Conservation (phyloP, 2,329 filamentous ascomycete genomes). For the Malbranchea zuffiana region DNA sequence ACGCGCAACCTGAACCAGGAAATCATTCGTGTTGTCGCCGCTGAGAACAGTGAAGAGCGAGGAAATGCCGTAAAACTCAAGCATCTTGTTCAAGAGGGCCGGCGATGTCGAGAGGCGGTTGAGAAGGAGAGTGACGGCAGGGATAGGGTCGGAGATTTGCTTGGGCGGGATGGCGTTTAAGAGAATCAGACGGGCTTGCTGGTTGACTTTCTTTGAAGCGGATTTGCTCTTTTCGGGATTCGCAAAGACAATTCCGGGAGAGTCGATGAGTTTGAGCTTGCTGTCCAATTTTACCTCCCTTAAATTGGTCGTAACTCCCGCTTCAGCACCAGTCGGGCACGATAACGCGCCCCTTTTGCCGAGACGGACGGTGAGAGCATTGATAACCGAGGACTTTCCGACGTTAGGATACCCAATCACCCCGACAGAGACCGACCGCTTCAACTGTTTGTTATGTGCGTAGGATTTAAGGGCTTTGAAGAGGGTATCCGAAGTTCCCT, state of each 20-base stretch:
- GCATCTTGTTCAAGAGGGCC: conserved; percentile 65
- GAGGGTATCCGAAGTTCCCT: conserved; percentile 72
- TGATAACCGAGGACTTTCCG: conserved; percentile 93
- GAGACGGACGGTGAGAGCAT: conserved; percentile 71
- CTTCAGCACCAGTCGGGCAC: conserved; percentile 82
- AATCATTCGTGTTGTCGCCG: conserved; percentile 75
- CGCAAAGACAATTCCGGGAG: conserved; percentile 88
- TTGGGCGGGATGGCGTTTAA: conserved; percentile 88
- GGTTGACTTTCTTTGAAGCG: conserved; percentile 53
- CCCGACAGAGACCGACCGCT: conserved; percentile 80
- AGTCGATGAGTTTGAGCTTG: conserved; percentile 87
- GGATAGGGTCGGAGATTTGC: conserved; percentile 85
- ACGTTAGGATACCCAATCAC: conserved; percentile 95
- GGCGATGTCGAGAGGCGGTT: conserved; percentile 63
- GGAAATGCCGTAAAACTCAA: conserved; percentile 73
- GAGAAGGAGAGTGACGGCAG: conserved; percentile 75
- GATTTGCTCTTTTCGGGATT: conserved; percentile 48
- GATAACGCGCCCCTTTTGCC: conserved; percentile 52
- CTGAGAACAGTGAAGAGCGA: conserved; percentile 56
- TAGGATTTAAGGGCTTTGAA: conserved; percentile 87
- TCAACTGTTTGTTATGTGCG: conserved; percentile 69
- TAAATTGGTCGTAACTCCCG: conserved; percentile 80
- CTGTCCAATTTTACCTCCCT: conserved; percentile 88
- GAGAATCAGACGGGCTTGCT: conserved; percentile 70
- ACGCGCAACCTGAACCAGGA: conserved; percentile 86